Percentiles rank a stretch among this genome's conserved stretches.
Evolutionary conservation across 2,329 filamentous ascomycete genomes (phyloP).

Genomic region (Alternaria alternata): DNA sequence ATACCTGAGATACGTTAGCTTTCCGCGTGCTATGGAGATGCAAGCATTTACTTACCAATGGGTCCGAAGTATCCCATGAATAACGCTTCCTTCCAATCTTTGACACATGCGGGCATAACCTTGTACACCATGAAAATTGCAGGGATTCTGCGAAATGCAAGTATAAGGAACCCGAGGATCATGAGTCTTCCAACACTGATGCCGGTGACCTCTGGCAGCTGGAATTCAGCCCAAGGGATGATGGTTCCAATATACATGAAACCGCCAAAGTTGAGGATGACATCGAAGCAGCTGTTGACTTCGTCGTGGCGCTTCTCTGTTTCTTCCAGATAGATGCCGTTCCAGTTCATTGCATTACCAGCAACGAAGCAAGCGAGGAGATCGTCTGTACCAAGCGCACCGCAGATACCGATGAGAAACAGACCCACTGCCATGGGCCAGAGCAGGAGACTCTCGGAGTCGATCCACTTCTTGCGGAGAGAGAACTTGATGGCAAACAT

Average conservation of each 20-base stretch:
- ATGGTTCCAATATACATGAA: constrained; percentile 68
- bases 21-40: neutral
- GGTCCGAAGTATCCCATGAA: constrained; percentile 67
- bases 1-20: constrained; percentile 37
- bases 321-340: constrained; percentile 66
- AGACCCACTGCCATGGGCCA: constrained; percentile 59
- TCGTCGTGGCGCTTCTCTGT: constrained; percentile 66
- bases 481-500: constrained; percentile 57
- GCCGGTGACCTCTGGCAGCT: constrained; percentile 62
- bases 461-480: constrained; percentile 56
- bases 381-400: constrained; percentile 65
- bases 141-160: constrained; percentile 66
- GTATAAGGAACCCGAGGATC: constrained; percentile 61
- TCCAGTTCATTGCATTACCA: constrained; percentile 68
- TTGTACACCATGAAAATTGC: constrained; percentile 64
- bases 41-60: constrained; percentile 37
- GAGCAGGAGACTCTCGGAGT: constrained; percentile 62
- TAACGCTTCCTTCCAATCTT: constrained; percentile 65
- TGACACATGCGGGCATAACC: constrained; percentile 62
- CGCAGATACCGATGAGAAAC: constrained; percentile 66
- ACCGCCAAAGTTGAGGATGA: constrained; percentile 66
- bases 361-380: constrained; percentile 69
- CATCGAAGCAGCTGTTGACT: constrained; percentile 66
- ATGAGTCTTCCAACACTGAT: constrained; percentile 62
- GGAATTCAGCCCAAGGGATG: constrained; percentile 65